Base-by-base conservation (phyloP, 345 rosid species). In the Trapa incisa region DNA sequence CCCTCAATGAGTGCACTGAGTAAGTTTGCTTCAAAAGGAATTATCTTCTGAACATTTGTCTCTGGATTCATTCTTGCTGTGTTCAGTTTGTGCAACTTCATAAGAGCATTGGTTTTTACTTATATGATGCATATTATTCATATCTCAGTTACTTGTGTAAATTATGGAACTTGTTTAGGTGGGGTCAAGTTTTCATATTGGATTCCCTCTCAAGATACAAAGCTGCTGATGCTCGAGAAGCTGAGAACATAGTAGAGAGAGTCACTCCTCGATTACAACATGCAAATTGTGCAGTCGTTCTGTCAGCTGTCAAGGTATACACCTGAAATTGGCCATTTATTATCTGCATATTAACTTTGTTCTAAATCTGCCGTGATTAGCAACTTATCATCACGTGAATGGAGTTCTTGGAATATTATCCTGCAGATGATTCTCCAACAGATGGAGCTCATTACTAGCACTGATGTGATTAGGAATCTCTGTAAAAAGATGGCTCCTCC, bases 401-500 rank as follows among this genome's bases (percentile, higher is more conserved):
- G 32, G 37, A 58, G 38, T 32, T 58, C 70, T 48, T 3, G 32
- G 65, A 65, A 78, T 45, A 22, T 62, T 64, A 66, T 68, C 50
- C 70, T 73, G 17, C 75, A 95, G 98, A 95, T 95, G 99, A 91
- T 95, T 76, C 96, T 95, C 76, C 96, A 89, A 79, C 99, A 95
- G 77, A 95, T 95, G 99, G 99, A 95, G 72, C 93, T 87, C 73
- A 91, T 95, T 67, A 86, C 88, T 10, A 95, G 99, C 80, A 86
- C 99, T 62, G 99, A 95, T 50, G 96, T 95, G 62, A 91, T 91
- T 69, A 83, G 99, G 71, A 95, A 91, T 89, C 97, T 95, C 74
- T 95, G 98, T 86, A 95, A 95, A 85, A 95, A 95, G 87, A 95
- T 95, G 99, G 99, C 99, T 73, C 99, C 99, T 65, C 99, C 99